Percentiles rank a stretch among this genome's conserved stretches.
phyloP scores from a whole-genome alignment of 2,329 filamentous ascomycete genomes.

The Cucurbitaria berberidis region DNA sequence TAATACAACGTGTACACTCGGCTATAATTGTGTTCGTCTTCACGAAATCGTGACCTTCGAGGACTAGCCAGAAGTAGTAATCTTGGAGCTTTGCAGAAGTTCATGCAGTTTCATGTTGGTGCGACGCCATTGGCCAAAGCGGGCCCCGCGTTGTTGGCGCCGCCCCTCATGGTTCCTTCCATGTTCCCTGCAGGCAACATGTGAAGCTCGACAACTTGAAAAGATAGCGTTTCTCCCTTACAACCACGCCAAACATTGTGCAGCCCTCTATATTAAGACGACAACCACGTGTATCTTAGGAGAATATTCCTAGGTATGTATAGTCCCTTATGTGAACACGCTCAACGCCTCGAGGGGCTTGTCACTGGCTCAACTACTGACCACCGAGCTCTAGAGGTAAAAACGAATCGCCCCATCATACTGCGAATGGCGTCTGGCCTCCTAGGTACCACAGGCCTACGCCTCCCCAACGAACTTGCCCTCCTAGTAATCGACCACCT shows the following conservation, averaged over 20 bases:
- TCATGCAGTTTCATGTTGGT: background rate
- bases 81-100: too few relatives aligned
- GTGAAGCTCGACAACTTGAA: background rate
- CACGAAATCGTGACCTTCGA: too few relatives aligned
- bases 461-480: constrained; percentile 39
- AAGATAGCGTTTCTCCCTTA: background rate
- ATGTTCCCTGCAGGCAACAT: background rate
- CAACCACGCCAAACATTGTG: too few relatives aligned
- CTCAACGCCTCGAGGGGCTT: background rate
- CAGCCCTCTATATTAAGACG: background rate
- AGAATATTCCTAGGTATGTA: background rate
- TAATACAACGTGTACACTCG: too few relatives aligned
- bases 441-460: constrained; percentile 17
- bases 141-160: background rate
- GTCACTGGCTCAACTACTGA: background rate
- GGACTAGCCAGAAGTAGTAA: too few relatives aligned
- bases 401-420: background rate
- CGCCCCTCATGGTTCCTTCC: background rate
- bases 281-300: background rate
- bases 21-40: too few relatives aligned
- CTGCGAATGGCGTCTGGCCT: constrained; percentile 21
- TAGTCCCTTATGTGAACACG: background rate
- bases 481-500: constrained; percentile 38
- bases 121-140: background rate
- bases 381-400: background rate